phyloP scores from a whole-genome alignment of 2,329 filamentous ascomycete genomes.

The Penicillium sumatraense region DNA sequence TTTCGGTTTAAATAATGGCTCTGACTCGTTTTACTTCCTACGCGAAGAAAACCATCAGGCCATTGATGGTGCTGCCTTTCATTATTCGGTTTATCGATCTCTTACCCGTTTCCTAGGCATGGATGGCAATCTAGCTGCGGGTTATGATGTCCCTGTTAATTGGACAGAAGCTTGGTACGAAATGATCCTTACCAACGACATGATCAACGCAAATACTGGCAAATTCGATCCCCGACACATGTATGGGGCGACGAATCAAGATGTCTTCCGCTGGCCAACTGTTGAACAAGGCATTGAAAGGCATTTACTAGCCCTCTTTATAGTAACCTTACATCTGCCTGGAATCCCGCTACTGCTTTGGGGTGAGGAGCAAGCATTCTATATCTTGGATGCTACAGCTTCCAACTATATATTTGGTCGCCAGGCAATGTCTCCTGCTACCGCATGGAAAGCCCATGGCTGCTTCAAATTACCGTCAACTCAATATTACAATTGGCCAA shows the following conservation, averaged over 20 bases:
- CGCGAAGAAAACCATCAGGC: constrained; percentile 58
- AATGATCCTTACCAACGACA: constrained; percentile 63
- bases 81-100: constrained; percentile 68
- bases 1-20: constrained; percentile 52
- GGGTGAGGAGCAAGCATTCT: constrained; percentile 70
- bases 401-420: constrained; percentile 69
- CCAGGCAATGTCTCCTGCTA: constrained; percentile 64
- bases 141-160: constrained; percentile 59
- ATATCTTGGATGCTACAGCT: constrained; percentile 67
- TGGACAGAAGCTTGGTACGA: constrained; percentile 62
- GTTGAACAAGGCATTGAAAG: constrained; percentile 61
- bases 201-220: constrained; percentile 64
- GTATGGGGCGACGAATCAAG: constrained; percentile 68
- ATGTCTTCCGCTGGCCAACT: constrained; percentile 68
- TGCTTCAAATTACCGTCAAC: constrained; percentile 63
- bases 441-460: constrained; percentile 68
- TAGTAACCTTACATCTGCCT: constrained; percentile 64
- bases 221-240: constrained; percentile 67
- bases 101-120: constrained; percentile 65
- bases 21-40: constrained; percentile 54
- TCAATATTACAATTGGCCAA: constrained; percentile 63
- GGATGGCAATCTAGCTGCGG: constrained; percentile 60
- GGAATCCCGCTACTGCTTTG: constrained; percentile 65
- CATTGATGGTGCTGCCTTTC: constrained; percentile 65
- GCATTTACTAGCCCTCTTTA: constrained; percentile 61